Evolutionary conservation across 2,329 filamentous ascomycete species (phyloP), one percentile per base, ranked within the genome.

Genomic region (Pestalotiopsis sp.): DNA sequence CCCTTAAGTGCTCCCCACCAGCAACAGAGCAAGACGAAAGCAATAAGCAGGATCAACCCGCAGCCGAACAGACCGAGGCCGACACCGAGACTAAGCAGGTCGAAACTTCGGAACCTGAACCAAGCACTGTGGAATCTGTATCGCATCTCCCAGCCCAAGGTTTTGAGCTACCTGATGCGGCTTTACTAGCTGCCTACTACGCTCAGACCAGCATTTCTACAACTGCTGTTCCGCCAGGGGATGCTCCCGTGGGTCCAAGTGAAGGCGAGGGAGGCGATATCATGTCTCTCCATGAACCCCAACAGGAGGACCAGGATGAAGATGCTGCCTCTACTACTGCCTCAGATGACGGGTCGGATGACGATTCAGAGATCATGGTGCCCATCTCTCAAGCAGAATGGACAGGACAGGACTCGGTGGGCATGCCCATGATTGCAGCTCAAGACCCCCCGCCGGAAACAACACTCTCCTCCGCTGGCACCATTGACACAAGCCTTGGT

Each of bases 301-400:
- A n/a, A 17, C 45, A 17, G 45, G 45, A 59, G 23, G 25, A 59
- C 20, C 57, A 27, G 27, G 25, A 27, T 9, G 31, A 45, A n/a
- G 36, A 41, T 2, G 38, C 38, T 20, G 65, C 14, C 25, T 45
- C 59, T 59, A 61, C 69, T 38, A 17, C 66, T 61, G 64, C 58
- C 41, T 70, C 68, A n/a, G 70, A 71, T 52, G 31, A 36, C 31
- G 31, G 31, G 31, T 36, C 31, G 31, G 52, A 57, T 14, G 68
- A 69, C 31, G 45, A 67, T 25, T 39, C 69, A 36, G 39, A 20
- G 31, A 59, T 72, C 36, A 60, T 70, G 27, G 41, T 70, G 64
- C 71, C 70, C 59, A 17, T 66, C 25, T 72, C 74, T 45, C 70
- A 71, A 45, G 41, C 62, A 45, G 71, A 73, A 58, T 71, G 66